These are phyloP conservation scores for Nephelium lappaceum DNA, from an alignment of 345 rosid genomes.

Conservation along the genomic window DNA sequence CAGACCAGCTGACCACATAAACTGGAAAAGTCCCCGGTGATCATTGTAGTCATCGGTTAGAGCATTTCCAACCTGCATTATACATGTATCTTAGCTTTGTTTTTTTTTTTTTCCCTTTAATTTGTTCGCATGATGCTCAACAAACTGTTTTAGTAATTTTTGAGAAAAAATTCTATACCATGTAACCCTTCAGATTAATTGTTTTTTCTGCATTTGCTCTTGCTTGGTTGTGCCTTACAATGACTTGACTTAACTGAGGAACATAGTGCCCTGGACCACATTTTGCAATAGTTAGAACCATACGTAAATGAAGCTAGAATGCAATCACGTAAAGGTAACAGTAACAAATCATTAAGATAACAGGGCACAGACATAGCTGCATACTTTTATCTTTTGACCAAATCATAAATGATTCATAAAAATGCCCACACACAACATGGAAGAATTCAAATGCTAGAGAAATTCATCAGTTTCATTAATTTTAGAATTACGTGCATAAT, in stretches of 20 bases:
- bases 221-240: slow-evolving; percentile 60
- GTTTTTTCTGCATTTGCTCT: slow-evolving; percentile 36
- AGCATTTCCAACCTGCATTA: slow-evolving; percentile 89
- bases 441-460: background rate
- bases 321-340: background rate
- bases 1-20: slow-evolving; percentile 85
- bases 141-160: background rate
- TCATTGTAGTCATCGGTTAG: slow-evolving; percentile 86
- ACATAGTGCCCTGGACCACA: slow-evolving; percentile 80
- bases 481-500: no score
- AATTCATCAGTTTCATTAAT: background rate
- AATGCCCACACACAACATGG: background rate
- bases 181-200: slow-evolving; percentile 86
- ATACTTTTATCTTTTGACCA: background rate
- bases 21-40: slow-evolving; percentile 78
- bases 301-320: slow-evolving; percentile 4
- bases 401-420: background rate
- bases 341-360: background rate
- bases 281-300: slow-evolving; percentile 11
- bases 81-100: slow-evolving; percentile 11
- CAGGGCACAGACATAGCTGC: background rate
- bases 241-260: slow-evolving; percentile 89
- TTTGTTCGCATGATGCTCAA: slow-evolving; percentile 7
- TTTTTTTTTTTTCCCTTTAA: background rate
- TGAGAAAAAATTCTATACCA: slow-evolving; percentile 50